Conservation (phyloP, 208 protist genomes). For the Trypanosoma avium region DNA sequence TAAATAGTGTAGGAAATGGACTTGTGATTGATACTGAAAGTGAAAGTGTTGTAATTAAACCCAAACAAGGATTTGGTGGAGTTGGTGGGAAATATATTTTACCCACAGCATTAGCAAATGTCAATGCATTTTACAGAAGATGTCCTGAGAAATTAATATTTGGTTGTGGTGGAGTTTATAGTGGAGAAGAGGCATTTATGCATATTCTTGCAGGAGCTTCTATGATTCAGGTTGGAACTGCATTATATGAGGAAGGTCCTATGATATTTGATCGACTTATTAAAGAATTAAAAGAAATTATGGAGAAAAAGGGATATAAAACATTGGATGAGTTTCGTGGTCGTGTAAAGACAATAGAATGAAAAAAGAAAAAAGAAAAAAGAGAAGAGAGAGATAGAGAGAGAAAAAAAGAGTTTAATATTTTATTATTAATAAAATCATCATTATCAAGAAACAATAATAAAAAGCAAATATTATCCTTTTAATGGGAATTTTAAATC, state of each 20-base stretch:
- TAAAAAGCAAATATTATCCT: too few relatives aligned
- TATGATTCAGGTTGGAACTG: slow-evolving; percentile 87
- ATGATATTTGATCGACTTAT: slow-evolving; percentile 73
- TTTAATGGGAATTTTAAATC: too few relatives aligned
- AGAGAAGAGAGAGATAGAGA: slow-evolving; percentile 8
- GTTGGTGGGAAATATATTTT: slow-evolving; percentile 80
- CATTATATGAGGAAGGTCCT: slow-evolving; percentile 74
- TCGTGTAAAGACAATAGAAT: slow-evolving; percentile 78
- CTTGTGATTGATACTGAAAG: slow-evolving; percentile 82
- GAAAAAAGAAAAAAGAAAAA: slow-evolving; percentile 13
- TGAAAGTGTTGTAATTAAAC: slow-evolving; percentile 83
- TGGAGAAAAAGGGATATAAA: slow-evolving; percentile 86
- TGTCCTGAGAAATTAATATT: slow-evolving; percentile 81
- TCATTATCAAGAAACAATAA: too few relatives aligned
- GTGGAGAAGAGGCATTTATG: slow-evolving; percentile 80
- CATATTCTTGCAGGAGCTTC: slow-evolving; percentile 83
- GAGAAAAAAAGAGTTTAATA: slow-evolving; percentile 7
- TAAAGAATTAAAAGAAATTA: slow-evolving; percentile 68
- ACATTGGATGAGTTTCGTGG: slow-evolving; percentile 84
- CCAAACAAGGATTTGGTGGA: slow-evolving; percentile 87
- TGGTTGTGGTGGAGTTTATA: slow-evolving; percentile 85
- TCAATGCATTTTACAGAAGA: slow-evolving; percentile 86
- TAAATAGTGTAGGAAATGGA: slow-evolving; percentile 90
- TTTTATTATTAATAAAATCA: slow-evolving; percentile 19
- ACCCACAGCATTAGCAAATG: slow-evolving; percentile 88